Conservation (phyloP, 148 eudicot species). For the Pouteria glomerata region DNA sequence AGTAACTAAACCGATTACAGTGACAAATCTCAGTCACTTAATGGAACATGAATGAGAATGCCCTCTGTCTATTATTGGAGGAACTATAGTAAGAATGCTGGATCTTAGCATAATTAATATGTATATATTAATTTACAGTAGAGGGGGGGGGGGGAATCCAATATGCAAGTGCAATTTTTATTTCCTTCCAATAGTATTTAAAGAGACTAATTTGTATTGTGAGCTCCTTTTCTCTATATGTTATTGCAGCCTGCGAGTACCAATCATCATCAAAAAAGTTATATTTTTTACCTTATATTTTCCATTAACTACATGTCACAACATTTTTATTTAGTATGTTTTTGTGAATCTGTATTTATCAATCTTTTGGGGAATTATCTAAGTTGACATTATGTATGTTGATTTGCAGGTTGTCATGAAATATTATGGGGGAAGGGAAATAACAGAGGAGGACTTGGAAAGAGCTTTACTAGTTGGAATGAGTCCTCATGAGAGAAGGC, state of each 20-base stretch:
- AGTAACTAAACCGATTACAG: background rate
- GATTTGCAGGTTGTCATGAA: slow-evolving; percentile 61
- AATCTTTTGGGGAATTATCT: background rate
- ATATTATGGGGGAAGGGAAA: slow-evolving; percentile 84
- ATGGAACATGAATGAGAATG: background rate
- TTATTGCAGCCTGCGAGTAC: background rate
- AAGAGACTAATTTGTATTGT: background rate
- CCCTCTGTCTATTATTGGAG: too few species aligned
- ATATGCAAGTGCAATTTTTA: background rate
- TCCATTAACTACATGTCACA: background rate
- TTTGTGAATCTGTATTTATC: background rate
- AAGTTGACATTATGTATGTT: background rate
- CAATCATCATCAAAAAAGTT: too few species aligned
- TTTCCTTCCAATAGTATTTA: background rate
- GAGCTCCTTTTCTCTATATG: background rate
- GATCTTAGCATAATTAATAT: background rate
- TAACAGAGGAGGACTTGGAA: slow-evolving; percentile 75
- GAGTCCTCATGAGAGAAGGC: slow-evolving; percentile 81
- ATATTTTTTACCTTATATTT: background rate
- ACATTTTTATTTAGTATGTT: background rate
- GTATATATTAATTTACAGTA: background rate
- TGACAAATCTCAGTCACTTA: background rate
- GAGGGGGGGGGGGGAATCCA: background rate
- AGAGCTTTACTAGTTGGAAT: slow-evolving; percentile 78
- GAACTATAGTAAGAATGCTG: background rate